Base-by-base conservation (phyloP, 2,329 filamentous ascomycete species). In the Ophiostoma fasciatum region DNA sequence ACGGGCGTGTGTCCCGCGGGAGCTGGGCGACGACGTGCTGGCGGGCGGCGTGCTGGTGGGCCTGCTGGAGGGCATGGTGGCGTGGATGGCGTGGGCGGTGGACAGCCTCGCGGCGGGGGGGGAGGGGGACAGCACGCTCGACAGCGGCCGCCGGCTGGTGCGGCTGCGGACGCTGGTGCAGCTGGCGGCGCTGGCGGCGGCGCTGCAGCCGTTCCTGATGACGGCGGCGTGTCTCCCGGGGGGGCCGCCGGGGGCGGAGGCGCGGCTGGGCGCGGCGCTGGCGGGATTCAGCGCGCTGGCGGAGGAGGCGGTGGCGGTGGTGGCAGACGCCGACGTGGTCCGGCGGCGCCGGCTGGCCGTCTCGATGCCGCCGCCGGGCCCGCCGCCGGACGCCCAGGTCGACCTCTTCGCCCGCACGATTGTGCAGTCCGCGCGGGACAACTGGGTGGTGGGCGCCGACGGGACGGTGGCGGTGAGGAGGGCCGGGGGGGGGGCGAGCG, bases 381-480 rank as follows among this genome's bases (percentile, higher is more conserved):
- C 19, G 33, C 32, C 36, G 28, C 35, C 18, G 29, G 11, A 10
- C 22, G 30, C 53, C 3, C 50, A 61, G 19, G 48, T 62, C 8
- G 46, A 51, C 21, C 54, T 42, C 28, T 68, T 70, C 37, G 50
- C 52, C 7, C 52, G 55, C 13, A 57, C 57, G 33, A 63, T 71
- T 26, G 37, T 57, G 5, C 52, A 56, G 8, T 65, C 71, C 28
- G 57, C 68, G 10, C 49, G 50, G 4, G 56, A 54, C 30, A 63
- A 59, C 28, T 71, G 67, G 67, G 39, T 44, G 1, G 46, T 51
- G 8, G 32, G 39, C 9, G 40, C n/a, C n/a, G n/a, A 38, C 10
- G 43, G 41, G 3, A 28, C 33, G 8, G 46, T 54, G 7, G 42
- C 35, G 33, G 45, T 50, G 17, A 40, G 39, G 29, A 42, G 18